phyloP scores from a whole-genome alignment of 306 rosid species.

The Prunus kanzakura region DNA sequence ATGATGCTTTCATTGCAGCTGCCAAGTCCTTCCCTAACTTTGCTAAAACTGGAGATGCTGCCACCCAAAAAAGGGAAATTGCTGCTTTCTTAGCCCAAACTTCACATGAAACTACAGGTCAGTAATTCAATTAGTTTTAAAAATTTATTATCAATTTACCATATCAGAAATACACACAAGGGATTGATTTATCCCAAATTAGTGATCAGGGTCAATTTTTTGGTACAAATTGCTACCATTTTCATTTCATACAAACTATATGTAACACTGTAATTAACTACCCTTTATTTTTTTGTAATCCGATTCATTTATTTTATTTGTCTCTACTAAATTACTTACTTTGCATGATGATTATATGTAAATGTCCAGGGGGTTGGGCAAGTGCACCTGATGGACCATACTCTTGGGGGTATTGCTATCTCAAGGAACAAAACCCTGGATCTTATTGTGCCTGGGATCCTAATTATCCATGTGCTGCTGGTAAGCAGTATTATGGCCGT shows the following conservation, averaged over 20 bases:
- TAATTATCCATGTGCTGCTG: constrained; percentile 44
- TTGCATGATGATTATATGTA: neutral
- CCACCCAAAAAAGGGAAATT: constrained; percentile 46
- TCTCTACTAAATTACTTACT: neutral
- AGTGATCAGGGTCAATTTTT: too few relatives aligned
- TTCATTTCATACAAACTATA: too few relatives aligned
- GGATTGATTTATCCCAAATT: too few relatives aligned
- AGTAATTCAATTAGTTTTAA: neutral
- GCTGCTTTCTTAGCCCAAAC: constrained; percentile 80
- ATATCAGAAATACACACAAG: too few relatives aligned
- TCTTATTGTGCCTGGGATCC: constrained; percentile 31
- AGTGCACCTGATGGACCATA: constrained; percentile 64
- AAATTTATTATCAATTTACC: too few relatives aligned
- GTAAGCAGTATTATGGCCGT: constrained; percentile 55
- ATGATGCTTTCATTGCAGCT: constrained; percentile 51
- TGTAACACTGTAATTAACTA: too few relatives aligned
- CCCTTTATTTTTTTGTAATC: too few relatives aligned
- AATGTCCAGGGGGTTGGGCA: constrained; percentile 49
- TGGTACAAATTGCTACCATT: too few relatives aligned
- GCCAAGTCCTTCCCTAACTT: constrained; percentile 42
- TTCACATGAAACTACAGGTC: constrained; percentile 66
- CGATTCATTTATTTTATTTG: too few relatives aligned
- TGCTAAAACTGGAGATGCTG: constrained; percentile 50
- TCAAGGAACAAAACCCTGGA: constrained; percentile 28
- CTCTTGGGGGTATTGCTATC: constrained; percentile 64